Evolutionary conservation across 495 filamentous ascomycete species (phyloP).

Genomic region (Penicillium fimorum): DNA sequence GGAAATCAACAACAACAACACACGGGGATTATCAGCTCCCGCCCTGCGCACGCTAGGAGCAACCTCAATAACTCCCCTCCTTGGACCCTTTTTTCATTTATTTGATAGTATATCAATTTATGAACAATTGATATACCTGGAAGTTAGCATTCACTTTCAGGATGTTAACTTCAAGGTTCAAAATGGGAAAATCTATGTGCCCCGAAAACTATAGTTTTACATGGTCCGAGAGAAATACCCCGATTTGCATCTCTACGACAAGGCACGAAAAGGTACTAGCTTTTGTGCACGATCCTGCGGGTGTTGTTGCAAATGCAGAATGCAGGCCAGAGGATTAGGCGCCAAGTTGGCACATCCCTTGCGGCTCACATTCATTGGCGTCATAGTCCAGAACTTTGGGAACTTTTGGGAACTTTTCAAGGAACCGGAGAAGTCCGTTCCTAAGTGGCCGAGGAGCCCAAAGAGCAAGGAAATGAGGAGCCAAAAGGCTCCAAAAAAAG

Average conservation of each 20-base stretch:
- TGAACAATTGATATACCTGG: background rate
- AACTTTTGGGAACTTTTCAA: constrained; percentile 5
- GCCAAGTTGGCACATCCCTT: constrained; percentile 21
- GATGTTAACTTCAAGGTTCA: background rate
- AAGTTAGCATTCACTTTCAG: background rate
- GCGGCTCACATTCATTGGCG: constrained; percentile 32
- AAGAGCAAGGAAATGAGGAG: constrained; percentile 7
- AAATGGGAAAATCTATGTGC: background rate
- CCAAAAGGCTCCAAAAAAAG: constrained; percentile 2
- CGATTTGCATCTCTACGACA: constrained; percentile 1
- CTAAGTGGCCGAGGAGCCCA: constrained; percentile 8
- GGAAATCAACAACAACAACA: constrained; percentile 30
- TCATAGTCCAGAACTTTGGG: constrained; percentile 10
- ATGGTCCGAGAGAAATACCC: background rate
- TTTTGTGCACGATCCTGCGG: constrained; percentile 16
- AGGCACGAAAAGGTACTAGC: constrained; percentile 6
- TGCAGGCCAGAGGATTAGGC: constrained; percentile 10
- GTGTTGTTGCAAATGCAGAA: constrained; percentile 18
- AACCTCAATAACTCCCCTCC: constrained; percentile 16
- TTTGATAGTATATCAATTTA: background rate
- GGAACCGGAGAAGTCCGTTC: constrained; percentile 23
- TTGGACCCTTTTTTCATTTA: constrained; percentile 2
- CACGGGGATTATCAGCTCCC: constrained; percentile 23
- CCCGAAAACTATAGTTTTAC: background rate
- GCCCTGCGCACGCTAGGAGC: constrained; percentile 29